Evolutionary conservation across 1,284 basidiomycete genomes (phyloP).

Genomic region (Ustilago sp.): DNA sequence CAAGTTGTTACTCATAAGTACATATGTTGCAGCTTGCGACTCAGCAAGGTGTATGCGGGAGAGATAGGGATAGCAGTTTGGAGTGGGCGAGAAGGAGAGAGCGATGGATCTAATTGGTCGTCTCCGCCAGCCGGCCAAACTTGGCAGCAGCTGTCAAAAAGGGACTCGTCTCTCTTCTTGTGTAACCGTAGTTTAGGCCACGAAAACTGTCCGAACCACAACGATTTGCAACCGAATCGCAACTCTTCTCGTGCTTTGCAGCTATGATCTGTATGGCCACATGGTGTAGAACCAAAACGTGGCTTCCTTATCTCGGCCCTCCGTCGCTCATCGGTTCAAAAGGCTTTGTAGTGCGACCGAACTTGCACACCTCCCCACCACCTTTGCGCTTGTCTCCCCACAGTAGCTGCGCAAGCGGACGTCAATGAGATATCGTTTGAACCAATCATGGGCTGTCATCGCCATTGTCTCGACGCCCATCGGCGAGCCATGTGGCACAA

Average conservation of each 20-base stretch:
- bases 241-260: neutral
- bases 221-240: neutral
- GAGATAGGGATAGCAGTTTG: neutral
- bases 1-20: neutral
- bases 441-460: neutral
- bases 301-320: constrained; percentile 1
- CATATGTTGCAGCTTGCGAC: neutral
- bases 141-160: constrained; percentile 11
- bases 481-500: neutral
- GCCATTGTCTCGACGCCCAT: neutral
- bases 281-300: neutral
- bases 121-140: neutral
- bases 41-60: neutral
- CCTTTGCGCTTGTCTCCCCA: neutral
- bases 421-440: neutral
- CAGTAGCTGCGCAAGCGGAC: neutral
- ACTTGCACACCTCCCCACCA: neutral
- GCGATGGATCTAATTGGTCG: constrained; percentile 1
- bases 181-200: neutral
- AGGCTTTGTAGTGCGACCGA: neutral
- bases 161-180: neutral
- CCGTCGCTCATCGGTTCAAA: constrained; percentile 6
- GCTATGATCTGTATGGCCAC: constrained; percentile 15
- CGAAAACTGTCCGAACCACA: too few species aligned
- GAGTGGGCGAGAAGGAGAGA: neutral